Conservation (phyloP, 2,329 filamentous ascomycete genomes). For the Calonectria henricotiae region DNA sequence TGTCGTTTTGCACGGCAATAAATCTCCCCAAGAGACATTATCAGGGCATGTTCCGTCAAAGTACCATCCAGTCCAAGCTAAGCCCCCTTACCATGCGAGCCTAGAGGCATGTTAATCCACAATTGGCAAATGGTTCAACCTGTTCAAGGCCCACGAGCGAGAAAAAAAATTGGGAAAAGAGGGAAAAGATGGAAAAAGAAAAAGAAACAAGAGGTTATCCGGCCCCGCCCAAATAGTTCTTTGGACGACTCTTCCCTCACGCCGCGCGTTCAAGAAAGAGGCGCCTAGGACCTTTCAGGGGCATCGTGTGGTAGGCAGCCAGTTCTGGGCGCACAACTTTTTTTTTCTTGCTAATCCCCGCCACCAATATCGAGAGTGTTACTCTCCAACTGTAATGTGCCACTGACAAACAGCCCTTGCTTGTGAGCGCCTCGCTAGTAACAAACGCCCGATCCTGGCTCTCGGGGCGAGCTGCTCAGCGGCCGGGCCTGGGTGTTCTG, state of each 20-base stretch:
- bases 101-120: slow-evolving; percentile 10
- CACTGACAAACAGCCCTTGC: slow-evolving; percentile 16
- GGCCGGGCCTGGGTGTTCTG: slow-evolving; percentile 25
- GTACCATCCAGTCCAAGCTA: slow-evolving; percentile 18
- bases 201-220: neutral
- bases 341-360: slow-evolving; percentile 18
- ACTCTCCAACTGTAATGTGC: slow-evolving; percentile 22
- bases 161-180: slow-evolving; percentile 9
- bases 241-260: slow-evolving; percentile 6
- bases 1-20: slow-evolving; percentile 7
- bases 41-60: slow-evolving; percentile 22
- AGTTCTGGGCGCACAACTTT: slow-evolving; percentile 1
- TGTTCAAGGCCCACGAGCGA: slow-evolving; percentile 23
- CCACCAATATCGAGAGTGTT: slow-evolving; percentile 20
- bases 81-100: neutral
- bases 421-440: slow-evolving; percentile 20
- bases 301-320: slow-evolving; percentile 18
- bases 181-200: slow-evolving; percentile 5
- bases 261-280: slow-evolving; percentile 38
- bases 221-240: slow-evolving; percentile 15
- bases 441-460: slow-evolving; percentile 25
- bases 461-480: slow-evolving; percentile 40
- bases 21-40: slow-evolving; percentile 22
- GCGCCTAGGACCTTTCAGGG: slow-evolving; percentile 18
- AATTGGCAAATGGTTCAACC: slow-evolving; percentile 25